phyloP scores from a whole-genome alignment of 164 flowering plant genomes.

The Cinnamomum chago region DNA sequence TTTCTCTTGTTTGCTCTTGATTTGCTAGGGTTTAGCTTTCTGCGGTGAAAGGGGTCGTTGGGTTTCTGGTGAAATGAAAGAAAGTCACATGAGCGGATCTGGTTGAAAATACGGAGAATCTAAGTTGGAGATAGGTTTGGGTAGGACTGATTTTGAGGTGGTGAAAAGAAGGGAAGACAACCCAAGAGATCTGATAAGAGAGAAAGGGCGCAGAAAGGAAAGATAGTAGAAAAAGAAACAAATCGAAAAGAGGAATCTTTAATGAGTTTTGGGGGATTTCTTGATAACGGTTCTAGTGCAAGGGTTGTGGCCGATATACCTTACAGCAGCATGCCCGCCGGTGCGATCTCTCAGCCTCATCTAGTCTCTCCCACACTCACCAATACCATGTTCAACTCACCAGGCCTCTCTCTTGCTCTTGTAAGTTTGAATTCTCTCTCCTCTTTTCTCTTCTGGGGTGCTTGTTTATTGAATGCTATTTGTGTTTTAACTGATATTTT shows the following conservation, averaged over 20 bases:
- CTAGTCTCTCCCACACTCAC: constrained; percentile 43
- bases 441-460: not conserved
- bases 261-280: constrained; percentile 93
- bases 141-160: not conserved
- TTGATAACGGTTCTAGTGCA: constrained; percentile 51
- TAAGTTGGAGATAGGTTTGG: constrained; percentile 5
- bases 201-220: not conserved
- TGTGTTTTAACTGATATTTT: not conserved
- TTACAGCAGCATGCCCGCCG: constrained; percentile 56
- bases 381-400: constrained; percentile 77
- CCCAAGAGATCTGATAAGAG: not conserved
- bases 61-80: not conserved
- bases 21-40: not conserved
- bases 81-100: not conserved
- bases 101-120: not conserved
- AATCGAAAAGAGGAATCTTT: constrained; percentile 22
- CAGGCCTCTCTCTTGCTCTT: constrained; percentile 94
- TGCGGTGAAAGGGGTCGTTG: not conserved
- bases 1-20: not conserved
- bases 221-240: constrained; percentile 2
- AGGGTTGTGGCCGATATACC: constrained; percentile 53
- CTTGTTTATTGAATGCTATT: not conserved
- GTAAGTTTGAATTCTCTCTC: constrained; percentile 26
- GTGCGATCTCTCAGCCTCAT: constrained; percentile 54
- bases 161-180: not conserved